Conservation (phyloP, 768 basidiomycete species). For the Tulasnella sp. region DNA sequence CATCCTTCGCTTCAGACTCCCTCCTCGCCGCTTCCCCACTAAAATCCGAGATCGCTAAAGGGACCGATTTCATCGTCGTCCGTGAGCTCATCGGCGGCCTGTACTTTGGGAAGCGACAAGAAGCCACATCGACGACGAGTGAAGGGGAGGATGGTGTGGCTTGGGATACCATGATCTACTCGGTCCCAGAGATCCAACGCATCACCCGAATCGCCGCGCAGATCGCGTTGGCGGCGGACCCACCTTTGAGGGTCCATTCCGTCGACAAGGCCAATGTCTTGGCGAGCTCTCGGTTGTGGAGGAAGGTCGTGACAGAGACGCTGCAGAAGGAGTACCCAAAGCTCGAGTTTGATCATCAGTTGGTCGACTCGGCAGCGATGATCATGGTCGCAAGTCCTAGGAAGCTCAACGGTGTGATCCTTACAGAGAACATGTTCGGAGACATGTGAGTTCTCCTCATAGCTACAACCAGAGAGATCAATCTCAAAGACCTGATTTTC, state of each 20-base stretch:
- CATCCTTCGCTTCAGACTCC: constrained; percentile 87
- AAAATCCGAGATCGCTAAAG: constrained; percentile 68
- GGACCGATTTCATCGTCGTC: constrained; percentile 85
- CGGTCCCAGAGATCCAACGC: constrained; percentile 79
- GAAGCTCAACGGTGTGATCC: constrained; percentile 88
- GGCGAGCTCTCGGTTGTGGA: constrained; percentile 88
- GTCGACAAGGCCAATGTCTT: constrained; percentile 99
- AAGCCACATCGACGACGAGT: constrained; percentile 35
- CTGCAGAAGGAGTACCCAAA: constrained; percentile 80
- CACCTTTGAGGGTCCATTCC: constrained; percentile 82
- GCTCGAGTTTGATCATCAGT: constrained; percentile 74
- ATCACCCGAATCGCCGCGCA: constrained; percentile 94
- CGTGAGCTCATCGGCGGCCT: constrained; percentile 94
- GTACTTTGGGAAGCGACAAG: constrained; percentile 91
- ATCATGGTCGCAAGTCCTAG: constrained; percentile 79
- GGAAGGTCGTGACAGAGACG: constrained; percentile 82
- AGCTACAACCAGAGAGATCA: background rate
- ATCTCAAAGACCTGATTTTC: too few relatives aligned
- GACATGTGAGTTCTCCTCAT: constrained; percentile 70
- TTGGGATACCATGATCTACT: constrained; percentile 92
- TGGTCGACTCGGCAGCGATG: constrained; percentile 97
- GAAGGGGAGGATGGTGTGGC: constrained; percentile 46
- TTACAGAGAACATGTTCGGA: constrained; percentile 94
- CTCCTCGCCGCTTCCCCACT: constrained; percentile 83
- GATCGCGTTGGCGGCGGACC: constrained; percentile 71